Conservation (phyloP, 306 rosid genomes). For the Acacia melanoxylon region DNA sequence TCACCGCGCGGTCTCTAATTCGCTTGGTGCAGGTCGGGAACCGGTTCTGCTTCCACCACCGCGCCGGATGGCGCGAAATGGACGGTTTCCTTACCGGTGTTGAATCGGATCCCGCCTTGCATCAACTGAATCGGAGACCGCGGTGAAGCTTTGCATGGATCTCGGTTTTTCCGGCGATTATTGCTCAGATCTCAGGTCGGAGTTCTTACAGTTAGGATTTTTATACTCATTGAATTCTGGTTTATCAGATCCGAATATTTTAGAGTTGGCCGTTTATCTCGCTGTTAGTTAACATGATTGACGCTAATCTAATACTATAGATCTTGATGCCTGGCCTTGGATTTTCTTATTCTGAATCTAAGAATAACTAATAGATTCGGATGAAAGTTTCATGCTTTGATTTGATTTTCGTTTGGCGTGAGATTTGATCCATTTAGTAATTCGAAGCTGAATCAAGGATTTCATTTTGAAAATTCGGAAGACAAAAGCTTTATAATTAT, state of each 20-base stretch:
- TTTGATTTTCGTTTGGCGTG: slow-evolving; percentile 5
- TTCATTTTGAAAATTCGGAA: not conserved
- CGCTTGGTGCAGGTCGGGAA: slow-evolving; percentile 99
- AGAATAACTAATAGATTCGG: not conserved
- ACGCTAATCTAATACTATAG: slow-evolving; percentile 4
- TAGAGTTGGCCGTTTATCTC: slow-evolving; percentile 2
- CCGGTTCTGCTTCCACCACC: slow-evolving; percentile 38
- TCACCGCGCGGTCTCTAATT: slow-evolving; percentile 89
- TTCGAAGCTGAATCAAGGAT: not conserved
- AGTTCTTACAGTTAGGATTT: slow-evolving; percentile 12
- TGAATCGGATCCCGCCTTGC: slow-evolving; percentile 93
- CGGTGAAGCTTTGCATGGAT: slow-evolving; percentile 54
- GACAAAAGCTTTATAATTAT: not conserved
- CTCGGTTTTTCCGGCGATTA: slow-evolving; percentile 17
- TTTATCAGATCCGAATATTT: slow-evolving; percentile 43
- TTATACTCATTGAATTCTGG: not conserved
- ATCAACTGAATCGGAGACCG: slow-evolving; percentile 97
- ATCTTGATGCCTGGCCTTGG: slow-evolving; percentile 24
- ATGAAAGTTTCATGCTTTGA: not conserved
- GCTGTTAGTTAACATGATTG: slow-evolving; percentile 1
- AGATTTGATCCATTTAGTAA: not conserved
- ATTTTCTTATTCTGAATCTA: slow-evolving; percentile 27
- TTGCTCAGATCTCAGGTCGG: slow-evolving; percentile 46
- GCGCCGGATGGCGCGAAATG: slow-evolving; percentile 15
- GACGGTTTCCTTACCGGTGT: slow-evolving; percentile 5